phyloP scores from a whole-genome alignment of 148 eudicot species.

The Silene latifolia region DNA sequence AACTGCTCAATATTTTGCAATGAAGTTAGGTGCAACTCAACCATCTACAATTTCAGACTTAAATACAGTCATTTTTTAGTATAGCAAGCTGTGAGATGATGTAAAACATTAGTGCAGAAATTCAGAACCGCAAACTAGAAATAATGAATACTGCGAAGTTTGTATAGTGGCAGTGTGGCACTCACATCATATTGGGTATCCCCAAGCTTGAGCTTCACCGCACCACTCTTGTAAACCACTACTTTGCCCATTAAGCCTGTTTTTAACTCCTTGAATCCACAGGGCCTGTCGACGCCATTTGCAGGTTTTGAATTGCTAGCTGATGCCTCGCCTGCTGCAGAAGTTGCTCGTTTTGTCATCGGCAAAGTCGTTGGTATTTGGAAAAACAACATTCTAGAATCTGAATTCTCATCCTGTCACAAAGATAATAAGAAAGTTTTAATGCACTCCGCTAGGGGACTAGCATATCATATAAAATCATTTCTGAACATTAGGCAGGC shows the following conservation, averaged over 20 bases:
- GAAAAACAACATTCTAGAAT: constrained; percentile 44
- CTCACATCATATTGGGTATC: constrained; percentile 72
- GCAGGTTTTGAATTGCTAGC: constrained; percentile 8
- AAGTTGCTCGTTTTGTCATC: constrained; percentile 31
- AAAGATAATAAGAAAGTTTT: not conserved
- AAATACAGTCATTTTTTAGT: not conserved
- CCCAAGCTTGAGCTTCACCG: constrained; percentile 75
- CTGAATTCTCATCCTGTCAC: constrained; percentile 50
- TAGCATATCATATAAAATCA: not conserved
- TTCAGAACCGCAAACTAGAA: not conserved
- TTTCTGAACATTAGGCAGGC: not conserved
- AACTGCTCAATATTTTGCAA: no score
- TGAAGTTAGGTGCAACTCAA: no score
- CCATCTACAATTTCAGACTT: not conserved
- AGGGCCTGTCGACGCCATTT: constrained; percentile 25
- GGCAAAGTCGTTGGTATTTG: constrained; percentile 67
- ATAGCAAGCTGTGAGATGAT: not conserved
- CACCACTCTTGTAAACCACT: constrained; percentile 79
- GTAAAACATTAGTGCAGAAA: not conserved
- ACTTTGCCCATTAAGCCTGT: constrained; percentile 66
- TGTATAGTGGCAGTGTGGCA: constrained; percentile 22
- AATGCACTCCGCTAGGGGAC: not conserved
- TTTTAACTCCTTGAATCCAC: constrained; percentile 49
- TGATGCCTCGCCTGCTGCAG: constrained; percentile 11
- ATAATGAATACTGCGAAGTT: not conserved